phyloP scores from a whole-genome alignment of 352 stramenopile species.

The Pseudoperonospora humuli region DNA sequence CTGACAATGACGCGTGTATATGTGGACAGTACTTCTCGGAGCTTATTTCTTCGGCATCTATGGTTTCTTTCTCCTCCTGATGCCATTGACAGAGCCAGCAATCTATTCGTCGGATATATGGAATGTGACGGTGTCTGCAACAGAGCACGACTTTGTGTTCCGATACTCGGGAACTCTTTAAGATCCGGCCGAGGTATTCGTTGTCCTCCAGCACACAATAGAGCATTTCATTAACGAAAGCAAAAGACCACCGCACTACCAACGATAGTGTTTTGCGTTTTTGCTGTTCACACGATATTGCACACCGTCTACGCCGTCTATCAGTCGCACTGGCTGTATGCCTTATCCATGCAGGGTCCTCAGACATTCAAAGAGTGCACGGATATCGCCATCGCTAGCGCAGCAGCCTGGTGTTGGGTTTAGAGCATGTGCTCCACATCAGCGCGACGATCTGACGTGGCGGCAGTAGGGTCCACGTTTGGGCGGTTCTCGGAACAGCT shows the following conservation, averaged over 20 bases:
- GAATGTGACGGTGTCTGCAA: constrained; percentile 60
- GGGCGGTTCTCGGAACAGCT: constrained; percentile 6
- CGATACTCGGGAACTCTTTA: constrained; percentile 34
- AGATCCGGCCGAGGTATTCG: constrained; percentile 13
- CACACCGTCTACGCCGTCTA: constrained; percentile 10
- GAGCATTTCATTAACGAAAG: constrained; percentile 28
- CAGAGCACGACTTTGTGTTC: constrained; percentile 36
- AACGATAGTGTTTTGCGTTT: constrained; percentile 6
- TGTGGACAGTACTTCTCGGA: constrained; percentile 54
- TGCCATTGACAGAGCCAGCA: constrained; percentile 68
- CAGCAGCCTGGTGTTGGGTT: neutral
- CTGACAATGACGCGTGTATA: neutral
- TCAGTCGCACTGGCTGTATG: neutral
- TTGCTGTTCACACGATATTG: constrained; percentile 21
- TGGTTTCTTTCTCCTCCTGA: constrained; percentile 59
- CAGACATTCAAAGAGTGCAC: constrained; percentile 7
- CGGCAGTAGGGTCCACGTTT: constrained; percentile 10
- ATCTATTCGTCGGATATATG: constrained; percentile 78
- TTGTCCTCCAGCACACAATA: constrained; percentile 24
- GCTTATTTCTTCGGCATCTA: constrained; percentile 83
- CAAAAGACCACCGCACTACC: constrained; percentile 17
- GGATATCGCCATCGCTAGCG: constrained; percentile 1
- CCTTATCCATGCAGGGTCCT: constrained; percentile 11
- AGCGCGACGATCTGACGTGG: constrained; percentile 5
- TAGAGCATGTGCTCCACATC: constrained; percentile 14